Conservation (phyloP, 768 basidiomycete species). For the Boletellus emodensis region DNA sequence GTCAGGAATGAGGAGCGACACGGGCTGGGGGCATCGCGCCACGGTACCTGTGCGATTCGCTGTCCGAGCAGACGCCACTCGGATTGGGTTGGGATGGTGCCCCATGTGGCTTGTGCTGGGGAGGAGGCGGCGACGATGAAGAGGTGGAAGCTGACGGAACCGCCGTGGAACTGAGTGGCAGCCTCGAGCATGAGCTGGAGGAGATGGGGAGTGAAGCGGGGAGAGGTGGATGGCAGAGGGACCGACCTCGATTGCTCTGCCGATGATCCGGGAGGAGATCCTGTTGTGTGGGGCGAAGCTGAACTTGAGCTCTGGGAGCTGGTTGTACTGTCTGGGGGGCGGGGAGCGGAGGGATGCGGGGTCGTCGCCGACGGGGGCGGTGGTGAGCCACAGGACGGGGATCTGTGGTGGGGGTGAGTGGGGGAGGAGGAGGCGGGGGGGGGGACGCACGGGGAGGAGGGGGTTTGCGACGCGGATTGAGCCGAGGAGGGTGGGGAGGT, state of each 20-base stretch:
- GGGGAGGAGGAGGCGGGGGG: neutral
- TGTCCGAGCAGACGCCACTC: conserved; percentile 42
- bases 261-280: conserved; percentile 42
- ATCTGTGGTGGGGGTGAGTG: conserved; percentile 13
- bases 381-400: conserved; percentile 45
- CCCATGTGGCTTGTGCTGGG: conserved; percentile 34
- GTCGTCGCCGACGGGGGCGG: conserved; percentile 36
- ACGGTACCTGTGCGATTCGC: conserved; percentile 43
- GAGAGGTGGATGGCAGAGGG: too few species aligned
- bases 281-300: conserved; percentile 40
- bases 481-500: conserved; percentile 41
- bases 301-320: conserved; percentile 41
- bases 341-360: conserved; percentile 14
- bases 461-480: conserved; percentile 39
- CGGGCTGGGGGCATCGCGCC: conserved; percentile 1
- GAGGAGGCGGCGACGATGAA: conserved; percentile 52
- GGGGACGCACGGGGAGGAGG: conserved; percentile 33
- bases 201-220: neutral
- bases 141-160: conserved; percentile 43
- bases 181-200: conserved; percentile 28
- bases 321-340: conserved; percentile 41
- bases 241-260: conserved; percentile 42
- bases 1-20: conserved; percentile 18
- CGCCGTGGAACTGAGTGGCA: conserved; percentile 29
- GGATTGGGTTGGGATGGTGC: conserved; percentile 29